Evolutionary conservation across 305 asterid genomes (phyloP).

Genomic region (Ilex paraguariensis): DNA sequence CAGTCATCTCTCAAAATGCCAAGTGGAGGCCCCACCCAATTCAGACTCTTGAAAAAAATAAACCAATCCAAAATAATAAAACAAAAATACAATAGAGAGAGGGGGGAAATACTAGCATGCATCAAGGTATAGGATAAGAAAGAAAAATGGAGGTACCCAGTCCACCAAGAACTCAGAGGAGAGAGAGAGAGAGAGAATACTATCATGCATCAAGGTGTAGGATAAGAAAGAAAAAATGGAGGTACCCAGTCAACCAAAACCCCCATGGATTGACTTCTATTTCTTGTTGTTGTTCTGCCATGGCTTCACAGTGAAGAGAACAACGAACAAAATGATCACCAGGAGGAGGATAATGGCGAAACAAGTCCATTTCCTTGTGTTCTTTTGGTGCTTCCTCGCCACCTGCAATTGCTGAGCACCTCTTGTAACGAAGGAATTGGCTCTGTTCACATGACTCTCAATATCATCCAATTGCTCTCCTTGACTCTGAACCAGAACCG

Average conservation of each 20-base stretch:
- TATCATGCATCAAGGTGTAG: neutral
- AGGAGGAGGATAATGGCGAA: constrained; percentile 39
- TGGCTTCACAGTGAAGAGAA: constrained; percentile 43
- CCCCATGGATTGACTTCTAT: neutral
- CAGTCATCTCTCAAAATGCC: too few species aligned
- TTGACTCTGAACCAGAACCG: constrained; percentile 47
- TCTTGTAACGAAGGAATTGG: constrained; percentile 38
- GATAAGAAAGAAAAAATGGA: too few species aligned
- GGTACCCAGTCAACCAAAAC: neutral
- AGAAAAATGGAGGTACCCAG: neutral
- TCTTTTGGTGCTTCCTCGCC: constrained; percentile 51
- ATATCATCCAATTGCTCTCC: constrained; percentile 62
- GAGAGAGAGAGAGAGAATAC: neutral
- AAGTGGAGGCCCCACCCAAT: too few species aligned
- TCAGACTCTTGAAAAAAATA: too few species aligned
- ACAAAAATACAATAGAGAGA: too few species aligned
- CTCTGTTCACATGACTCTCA: constrained; percentile 50
- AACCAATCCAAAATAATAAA: too few species aligned
- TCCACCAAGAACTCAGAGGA: neutral
- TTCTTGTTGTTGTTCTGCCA: constrained; percentile 24
- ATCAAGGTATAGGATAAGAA: neutral
- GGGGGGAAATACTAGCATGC: neutral
- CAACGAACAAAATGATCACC: constrained; percentile 37
- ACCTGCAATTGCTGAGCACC: constrained; percentile 44
- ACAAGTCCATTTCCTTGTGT: constrained; percentile 52